phyloP scores from a whole-genome alignment of 1,139 yeast species.

The Suhomyces ambrosiae region DNA sequence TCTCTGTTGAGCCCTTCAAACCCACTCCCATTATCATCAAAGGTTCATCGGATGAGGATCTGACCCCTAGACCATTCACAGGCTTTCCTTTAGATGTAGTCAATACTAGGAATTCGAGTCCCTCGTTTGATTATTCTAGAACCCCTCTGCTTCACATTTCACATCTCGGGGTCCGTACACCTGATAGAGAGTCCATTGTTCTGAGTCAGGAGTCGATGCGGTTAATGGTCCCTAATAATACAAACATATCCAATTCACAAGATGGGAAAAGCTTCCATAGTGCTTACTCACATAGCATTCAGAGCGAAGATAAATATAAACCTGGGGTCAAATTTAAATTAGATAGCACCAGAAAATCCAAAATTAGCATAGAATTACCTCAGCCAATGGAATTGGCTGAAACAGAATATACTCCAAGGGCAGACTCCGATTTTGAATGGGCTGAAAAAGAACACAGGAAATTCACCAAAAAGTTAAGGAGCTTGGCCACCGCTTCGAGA shows the following conservation, averaged over 20 bases:
- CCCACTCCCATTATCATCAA: neutral
- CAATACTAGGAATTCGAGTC: neutral
- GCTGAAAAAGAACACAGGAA: slow-evolving; percentile 23
- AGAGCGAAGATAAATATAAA: no score
- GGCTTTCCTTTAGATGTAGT: no score
- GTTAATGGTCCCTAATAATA: neutral
- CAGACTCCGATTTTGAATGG: slow-evolving; percentile 13
- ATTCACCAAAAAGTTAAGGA: slow-evolving; percentile 25
- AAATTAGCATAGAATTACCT: slow-evolving; percentile 18
- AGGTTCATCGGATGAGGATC: neutral
- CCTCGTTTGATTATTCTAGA: neutral
- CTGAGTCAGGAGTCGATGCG: slow-evolving; percentile 3
- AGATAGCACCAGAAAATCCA: slow-evolving; percentile 7
- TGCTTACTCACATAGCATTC: neutral
- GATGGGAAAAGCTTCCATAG: slow-evolving; percentile 2
- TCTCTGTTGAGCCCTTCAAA: neutral
- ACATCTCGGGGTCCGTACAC: neutral
- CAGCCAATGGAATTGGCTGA: slow-evolving; percentile 14
- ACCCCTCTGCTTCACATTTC: neutral
- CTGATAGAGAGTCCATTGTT: slow-evolving; percentile 1
- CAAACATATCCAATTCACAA: neutral
- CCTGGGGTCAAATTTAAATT: slow-evolving; percentile 10
- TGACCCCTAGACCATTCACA: neutral
- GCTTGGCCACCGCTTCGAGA: slow-evolving; percentile 28
- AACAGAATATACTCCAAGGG: neutral